These are phyloP conservation scores for Phytophthora crassamura DNA, from an alignment of 352 stramenopile genomes.

Conservation along the genomic window DNA sequence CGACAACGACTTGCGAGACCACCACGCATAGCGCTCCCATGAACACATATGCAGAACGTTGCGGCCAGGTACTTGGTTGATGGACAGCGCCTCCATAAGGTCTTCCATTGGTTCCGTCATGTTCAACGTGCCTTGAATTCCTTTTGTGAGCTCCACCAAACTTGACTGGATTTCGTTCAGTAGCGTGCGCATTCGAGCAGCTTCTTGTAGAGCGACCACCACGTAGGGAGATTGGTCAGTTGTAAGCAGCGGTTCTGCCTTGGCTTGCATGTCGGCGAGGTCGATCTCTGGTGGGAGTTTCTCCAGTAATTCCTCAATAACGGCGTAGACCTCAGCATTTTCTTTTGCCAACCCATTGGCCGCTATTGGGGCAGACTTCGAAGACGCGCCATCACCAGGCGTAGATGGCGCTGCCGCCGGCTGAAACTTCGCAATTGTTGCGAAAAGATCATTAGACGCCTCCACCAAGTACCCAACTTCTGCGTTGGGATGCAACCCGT, in stretches of 20 bases:
- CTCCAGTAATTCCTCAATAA: conserved; percentile 68
- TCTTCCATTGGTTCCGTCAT: conserved; percentile 93
- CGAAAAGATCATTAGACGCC: conserved; percentile 87
- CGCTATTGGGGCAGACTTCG: conserved; percentile 13
- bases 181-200: conserved; percentile 73
- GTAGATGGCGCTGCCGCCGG: conserved; percentile 70
- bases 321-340: conserved; percentile 40
- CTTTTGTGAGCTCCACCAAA: conserved; percentile 75
- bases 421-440: conserved; percentile 87
- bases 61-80: conserved; percentile 81
- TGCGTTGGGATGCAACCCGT: conserved; percentile 82
- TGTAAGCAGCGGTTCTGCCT: conserved; percentile 60
- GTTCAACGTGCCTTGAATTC: conserved; percentile 85
- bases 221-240: conserved; percentile 82
- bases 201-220: conserved; percentile 86
- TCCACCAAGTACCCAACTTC: conserved; percentile 83
- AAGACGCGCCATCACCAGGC: conserved; percentile 34
- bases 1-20: conserved; percentile 79
- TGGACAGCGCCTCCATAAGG: conserved; percentile 62
- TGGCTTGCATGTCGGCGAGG: conserved; percentile 53
- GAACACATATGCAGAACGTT: conserved; percentile 79
- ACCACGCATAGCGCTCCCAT: conserved; percentile 86
- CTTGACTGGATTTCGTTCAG: conserved; percentile 68
- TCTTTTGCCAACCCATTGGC: conserved; percentile 31
- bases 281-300: conserved; percentile 70